Evolutionary conservation across 169 alveolate species (phyloP), one percentile per base, ranked within the genome.

Genomic region (Besnoitia besnoiti): DNA sequence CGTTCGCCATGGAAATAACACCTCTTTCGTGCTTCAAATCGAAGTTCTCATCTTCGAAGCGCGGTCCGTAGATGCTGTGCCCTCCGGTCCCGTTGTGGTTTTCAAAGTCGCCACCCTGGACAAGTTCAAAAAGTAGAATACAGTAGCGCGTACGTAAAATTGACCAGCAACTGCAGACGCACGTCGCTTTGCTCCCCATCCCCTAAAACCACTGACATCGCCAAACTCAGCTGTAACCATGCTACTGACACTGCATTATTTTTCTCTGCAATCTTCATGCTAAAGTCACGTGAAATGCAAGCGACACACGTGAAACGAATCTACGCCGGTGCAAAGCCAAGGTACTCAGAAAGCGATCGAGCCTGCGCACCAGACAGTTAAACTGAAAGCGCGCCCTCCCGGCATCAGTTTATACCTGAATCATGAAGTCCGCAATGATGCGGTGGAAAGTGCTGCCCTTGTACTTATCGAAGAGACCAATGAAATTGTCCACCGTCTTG

Each of bases 81-180:
- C 98, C 98, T 35, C 96, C 96, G 14, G 95, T 91, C 49, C 95
- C 87, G 50, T 84, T 93, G 42, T 89, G 99, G 24, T 99, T 99
- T 77, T 99, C 98, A 14, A 99, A 99, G 96, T 99, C 99, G 30
- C 99, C 99, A 77, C 97, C 96, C 80, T 96, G 95, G n/a, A 50
- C 27, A 47, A 33, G 37, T 5, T 27, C 44, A 61, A n/a, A 8
- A 51, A 0, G 49, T 37, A 44, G 82, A 44, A 12, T 27, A 61
- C 39, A 77, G 33, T 39, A 21, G 35, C 82, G 73, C 10, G 39
- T 85, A 76, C 19, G 82, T 24, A 33, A 8, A 10, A 37, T n/a
- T n/a, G n/a, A n/a, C n/a, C n/a, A n/a, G n/a, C n/a, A n/a, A n/a
- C n/a, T n/a, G n/a, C n/a, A n/a, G n/a, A n/a, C n/a, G n/a, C n/a